Base-by-base conservation (phyloP, 2,329 filamentous ascomycete species). In the Aspergillus ibericus region DNA sequence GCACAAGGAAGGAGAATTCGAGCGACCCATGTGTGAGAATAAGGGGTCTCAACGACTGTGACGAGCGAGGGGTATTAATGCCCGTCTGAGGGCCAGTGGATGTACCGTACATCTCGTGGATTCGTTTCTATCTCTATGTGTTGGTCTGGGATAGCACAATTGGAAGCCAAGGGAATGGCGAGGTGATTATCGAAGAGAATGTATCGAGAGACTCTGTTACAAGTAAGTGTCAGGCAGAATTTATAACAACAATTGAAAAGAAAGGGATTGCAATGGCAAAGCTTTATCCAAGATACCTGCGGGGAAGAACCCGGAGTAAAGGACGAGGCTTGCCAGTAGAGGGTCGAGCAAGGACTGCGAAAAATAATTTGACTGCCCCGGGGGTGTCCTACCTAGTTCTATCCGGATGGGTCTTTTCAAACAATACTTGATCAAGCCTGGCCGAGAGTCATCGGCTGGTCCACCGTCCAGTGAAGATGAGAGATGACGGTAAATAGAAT, bases 1-100 rank as follows among this genome's bases (percentile, higher is more conserved):
- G 93, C 74, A 99, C 90, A 72, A 97, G 88, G 77, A 99, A 95
- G 55, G 92, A 93, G 72, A 96, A 92, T 78, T 99, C 95, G 80
- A 99, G 92, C 56, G 91, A 92, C 76, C 96, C 95, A 79, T 99
- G 95, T 66, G 88, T 85, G 72, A 99, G 85, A 70, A 90, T 92
- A 73, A 99, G 87, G 63, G 95, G 93, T 67, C 95, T 91, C 66
- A 97, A 87, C 65, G 93, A 96, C 66, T 92, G 88, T 69, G 91
- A 95, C 58, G 93, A 96, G 80, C 95, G 89, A 70, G 95, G 95
- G 69, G 95, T 99, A 67, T 93, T 96, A 74, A 96, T 92, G 80
- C 95, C 95, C 81, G 95, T 99, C 80, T 96, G 93, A 62, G 91
- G 88, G 80, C 89, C 91, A 60, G 88, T 91, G 70, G 76, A 76